Conservation (phyloP, 1,284 basidiomycete species). For the Kwoniella shivajii region DNA sequence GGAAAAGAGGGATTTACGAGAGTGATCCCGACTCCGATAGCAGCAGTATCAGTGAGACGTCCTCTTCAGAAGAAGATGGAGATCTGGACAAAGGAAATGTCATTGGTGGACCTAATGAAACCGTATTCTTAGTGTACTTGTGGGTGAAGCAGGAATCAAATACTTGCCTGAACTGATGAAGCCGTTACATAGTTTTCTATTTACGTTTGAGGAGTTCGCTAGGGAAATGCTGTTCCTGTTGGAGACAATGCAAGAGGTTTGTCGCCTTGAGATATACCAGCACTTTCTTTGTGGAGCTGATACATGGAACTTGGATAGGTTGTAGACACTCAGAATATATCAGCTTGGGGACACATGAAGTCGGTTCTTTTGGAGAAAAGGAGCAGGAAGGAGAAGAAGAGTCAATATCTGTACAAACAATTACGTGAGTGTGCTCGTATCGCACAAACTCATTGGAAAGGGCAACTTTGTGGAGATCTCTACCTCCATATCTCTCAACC, state of each 20-base stretch:
- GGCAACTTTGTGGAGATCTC: too few relatives aligned
- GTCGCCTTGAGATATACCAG: neutral
- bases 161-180: conserved; percentile 31
- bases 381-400: conserved; percentile 18
- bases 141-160: conserved; percentile 55
- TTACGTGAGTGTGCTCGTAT: conserved; percentile 46
- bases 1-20: conserved; percentile 34
- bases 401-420: conserved; percentile 43
- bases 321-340: conserved; percentile 26
- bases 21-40: conserved; percentile 28
- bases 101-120: conserved; percentile 53
- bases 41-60: conserved; percentile 10
- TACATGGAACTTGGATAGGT: too few relatives aligned
- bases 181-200: conserved; percentile 73
- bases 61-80: conserved; percentile 10
- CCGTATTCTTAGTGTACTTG: conserved; percentile 87
- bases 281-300: neutral
- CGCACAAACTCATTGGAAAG: too few relatives aligned
- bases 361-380: conserved; percentile 24
- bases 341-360: conserved; percentile 37
- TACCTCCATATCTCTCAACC: neutral
- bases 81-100: conserved; percentile 20
- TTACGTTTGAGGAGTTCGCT: conserved; percentile 89
- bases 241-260: conserved; percentile 70
- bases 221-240: conserved; percentile 76